phyloP scores from a whole-genome alignment of 2,329 filamentous ascomycete species.

The Purpureocillium takamizusanense region DNA sequence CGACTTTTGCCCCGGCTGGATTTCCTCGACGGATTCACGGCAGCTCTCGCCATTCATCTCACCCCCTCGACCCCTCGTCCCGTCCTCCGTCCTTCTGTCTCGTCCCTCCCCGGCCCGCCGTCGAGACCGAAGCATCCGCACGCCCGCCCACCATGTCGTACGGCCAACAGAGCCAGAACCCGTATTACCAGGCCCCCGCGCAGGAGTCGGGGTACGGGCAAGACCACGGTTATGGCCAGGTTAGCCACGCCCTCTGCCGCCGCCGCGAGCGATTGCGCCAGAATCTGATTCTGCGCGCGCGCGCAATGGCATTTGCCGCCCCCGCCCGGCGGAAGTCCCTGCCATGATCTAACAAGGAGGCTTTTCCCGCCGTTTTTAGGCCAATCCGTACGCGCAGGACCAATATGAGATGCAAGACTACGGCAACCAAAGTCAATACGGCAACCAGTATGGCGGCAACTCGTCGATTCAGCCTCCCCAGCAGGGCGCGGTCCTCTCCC shows the following conservation, averaged over 20 bases:
- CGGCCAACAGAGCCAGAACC: conserved; percentile 12
- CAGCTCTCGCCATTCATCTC: conserved; percentile 2
- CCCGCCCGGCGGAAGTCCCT: not conserved
- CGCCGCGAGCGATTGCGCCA: no score
- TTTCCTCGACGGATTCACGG: no score
- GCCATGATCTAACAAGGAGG: not conserved
- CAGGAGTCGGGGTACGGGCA: conserved; percentile 9
- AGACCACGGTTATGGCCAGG: conserved; percentile 8
- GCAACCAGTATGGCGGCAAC: conserved; percentile 11
- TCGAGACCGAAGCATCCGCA: not conserved
- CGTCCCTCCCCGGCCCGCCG: not conserved
- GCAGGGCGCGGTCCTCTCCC: conserved; percentile 34
- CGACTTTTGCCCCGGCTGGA: no score
- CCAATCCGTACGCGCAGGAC: conserved; percentile 9
- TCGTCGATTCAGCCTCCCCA: conserved; percentile 17
- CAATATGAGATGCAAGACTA: not conserved
- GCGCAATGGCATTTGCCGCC: not conserved
- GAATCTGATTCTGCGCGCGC: no score
- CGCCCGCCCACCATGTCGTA: conserved; percentile 12
- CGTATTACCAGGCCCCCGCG: conserved; percentile 11
- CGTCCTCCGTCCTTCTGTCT: not conserved
- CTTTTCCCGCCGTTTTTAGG: not conserved
- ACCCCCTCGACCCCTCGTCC: not conserved
- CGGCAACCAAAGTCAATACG: conserved; percentile 4
- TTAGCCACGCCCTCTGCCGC: conserved; percentile 3